A percentile compares a stretch with the other conserved stretches of the same genome.
Conservation (phyloP, 2,329 filamentous ascomycete genomes). For the Ceratocystis albifundus region DNA sequence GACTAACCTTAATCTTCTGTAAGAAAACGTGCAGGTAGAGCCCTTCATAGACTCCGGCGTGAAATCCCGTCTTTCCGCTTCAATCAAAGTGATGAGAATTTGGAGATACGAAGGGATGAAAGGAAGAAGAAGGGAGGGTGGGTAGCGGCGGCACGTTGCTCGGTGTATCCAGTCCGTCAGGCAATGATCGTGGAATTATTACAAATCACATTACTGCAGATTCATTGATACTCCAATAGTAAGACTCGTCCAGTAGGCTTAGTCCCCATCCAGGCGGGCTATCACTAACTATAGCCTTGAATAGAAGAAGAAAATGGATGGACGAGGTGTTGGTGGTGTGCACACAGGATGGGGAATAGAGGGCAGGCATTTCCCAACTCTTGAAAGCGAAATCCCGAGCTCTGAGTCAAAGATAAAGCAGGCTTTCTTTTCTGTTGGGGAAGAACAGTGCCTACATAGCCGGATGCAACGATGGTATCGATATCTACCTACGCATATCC, state of each 20-base stretch:
- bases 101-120: background rate
- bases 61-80: background rate
- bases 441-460: background rate
- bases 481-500: background rate
- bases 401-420: background rate
- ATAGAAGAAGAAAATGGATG: background rate
- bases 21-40: background rate
- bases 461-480: background rate
- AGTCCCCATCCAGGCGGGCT: background rate
- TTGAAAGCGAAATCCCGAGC: background rate
- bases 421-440: background rate
- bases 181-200: background rate
- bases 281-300: background rate
- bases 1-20: background rate
- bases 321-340: too few relatives aligned
- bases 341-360: background rate
- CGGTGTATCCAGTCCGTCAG: background rate
- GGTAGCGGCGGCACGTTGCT: background rate
- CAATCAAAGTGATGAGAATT: conserved; percentile 1
- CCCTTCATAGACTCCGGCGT: background rate
- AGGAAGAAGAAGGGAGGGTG: too few relatives aligned
- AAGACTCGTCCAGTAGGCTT: background rate
- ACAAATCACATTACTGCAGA: background rate
- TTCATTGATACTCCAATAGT: background rate
- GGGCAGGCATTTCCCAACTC: background rate